Base-by-base conservation (phyloP, 352 stramenopile genomes). In the Globisporangium takayamanum region DNA sequence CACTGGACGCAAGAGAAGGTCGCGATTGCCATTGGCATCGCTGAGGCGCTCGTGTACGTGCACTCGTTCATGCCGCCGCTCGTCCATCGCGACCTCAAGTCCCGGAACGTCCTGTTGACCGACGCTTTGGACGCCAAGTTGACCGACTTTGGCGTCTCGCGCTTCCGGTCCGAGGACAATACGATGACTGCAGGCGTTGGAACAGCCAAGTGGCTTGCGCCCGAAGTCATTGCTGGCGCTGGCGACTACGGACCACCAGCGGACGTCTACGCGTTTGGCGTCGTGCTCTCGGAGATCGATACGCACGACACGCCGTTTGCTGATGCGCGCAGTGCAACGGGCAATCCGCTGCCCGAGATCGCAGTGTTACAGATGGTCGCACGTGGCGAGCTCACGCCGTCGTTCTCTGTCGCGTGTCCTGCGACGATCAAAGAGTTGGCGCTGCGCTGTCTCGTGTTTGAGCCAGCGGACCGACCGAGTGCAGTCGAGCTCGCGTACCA, bases 21-120 rank as follows among this genome's bases (percentile, higher is more conserved):
- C 10, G 69, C 81, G 39, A 59, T 90, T 3, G 78, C 76, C 4
- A 70, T 85, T 2, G 70, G 80, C 53, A 60, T 87, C 4, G 74
- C 71, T n/a, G 78, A 90, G 45, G 80, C 76, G 12, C 65, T 90
- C 6, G 72, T 84, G 41, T 90, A 85, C 57, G 66, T 85, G 18
- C 78, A 88, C 61, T 86, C 78, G 55, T 87, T 90, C 57, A 51
- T 44, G 1, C 78, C 69, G 5, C 72, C 78, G 42, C 66, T 87
- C 7, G 67, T 87, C 5, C 80, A 88, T 46, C 76, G 74, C 25
- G 76, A 86, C 33, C 55, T 88, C 22, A 84, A 84, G n/a, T 79
- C 78, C 0, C 62, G 73, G 1, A 87, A 90, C 45, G 59, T 89
- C 10, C 61, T 88, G 42, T 54, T 88, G 1, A 64, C 60, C 3